Evolutionary conservation across 257 asterid species (phyloP), one percentile per base, ranked within the genome.

Genomic region (Lycium ferocissimum): DNA sequence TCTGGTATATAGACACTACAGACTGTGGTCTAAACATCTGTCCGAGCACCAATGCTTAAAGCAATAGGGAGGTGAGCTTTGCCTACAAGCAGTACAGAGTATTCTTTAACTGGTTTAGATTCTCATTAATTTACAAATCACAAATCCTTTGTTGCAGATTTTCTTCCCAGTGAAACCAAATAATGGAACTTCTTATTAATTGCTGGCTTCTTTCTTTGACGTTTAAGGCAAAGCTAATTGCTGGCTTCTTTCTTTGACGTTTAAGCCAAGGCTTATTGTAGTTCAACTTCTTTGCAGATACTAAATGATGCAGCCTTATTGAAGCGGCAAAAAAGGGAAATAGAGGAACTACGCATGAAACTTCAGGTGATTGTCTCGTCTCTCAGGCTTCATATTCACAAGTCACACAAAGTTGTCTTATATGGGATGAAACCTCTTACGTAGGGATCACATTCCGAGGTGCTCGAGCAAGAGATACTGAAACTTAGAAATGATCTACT

Each of bases 401-500:
- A 54, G 40, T 12, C 65, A 12, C 18, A 37, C 7, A 51, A 57
- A 69, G 5, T 40, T 17, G 7, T 12, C 53, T 17, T 20, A 75
- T 81, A 43, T 49, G 33, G 59, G 58, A 69, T 26, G 82, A 43
- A 37, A 84, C 75, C 70, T 38, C 49, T 40, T 87, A 63, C 20
- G 45, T 86, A 97, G 99, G 98, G 99, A 84, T 95, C 98, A 85
- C 98, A 90, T 84, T 93, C 98, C 9, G 98, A 88, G 90, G 95
- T 92, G 83, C 88, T 97, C 86, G 98, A 97, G 91, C 97, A 94
- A 91, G 95, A 97, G 93, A 91, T 97, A 84, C 85, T 97, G 92
- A 95, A 93, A 86, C 91, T 97, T 88, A 91, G 99, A 85, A 97
- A 97, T 88, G 99, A 95, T 85, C 92, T 97, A 97, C 91, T 97